These are phyloP conservation scores for Hemisphaericaspora nanyangensis DNA, from an alignment of 805 yeast genomes.

Conservation along the genomic window DNA sequence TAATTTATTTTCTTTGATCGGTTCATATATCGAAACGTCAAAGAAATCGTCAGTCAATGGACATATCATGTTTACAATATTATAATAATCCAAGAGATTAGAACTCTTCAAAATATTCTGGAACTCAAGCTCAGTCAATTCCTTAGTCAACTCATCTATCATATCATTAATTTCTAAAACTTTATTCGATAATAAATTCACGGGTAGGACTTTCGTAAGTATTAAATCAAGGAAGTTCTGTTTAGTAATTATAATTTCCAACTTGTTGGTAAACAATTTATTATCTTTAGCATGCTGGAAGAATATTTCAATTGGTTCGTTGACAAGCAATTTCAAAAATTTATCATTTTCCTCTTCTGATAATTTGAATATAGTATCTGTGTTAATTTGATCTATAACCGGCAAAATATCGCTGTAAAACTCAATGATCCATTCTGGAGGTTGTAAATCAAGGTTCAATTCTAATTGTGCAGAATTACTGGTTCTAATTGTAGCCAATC, in stretches of 20 bases:
- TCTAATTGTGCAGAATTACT: conserved; percentile 40
- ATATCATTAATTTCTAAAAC: conserved; percentile 29
- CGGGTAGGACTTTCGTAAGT: conserved; percentile 48
- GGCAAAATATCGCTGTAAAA: conserved; percentile 59
- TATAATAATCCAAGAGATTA: conserved; percentile 55
- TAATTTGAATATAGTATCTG: conserved; percentile 41
- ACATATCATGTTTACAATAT: conserved; percentile 68
- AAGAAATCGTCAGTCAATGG: conserved; percentile 56
- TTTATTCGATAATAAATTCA: conserved; percentile 36
- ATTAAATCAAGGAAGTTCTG: conserved; percentile 62
- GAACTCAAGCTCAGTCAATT: conserved; percentile 45
- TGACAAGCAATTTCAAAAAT: conserved; percentile 41
- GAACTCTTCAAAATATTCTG: conserved; percentile 47
- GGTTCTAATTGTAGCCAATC: conserved; percentile 27
- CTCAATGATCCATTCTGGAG: conserved; percentile 83
- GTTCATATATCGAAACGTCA: conserved; percentile 61
- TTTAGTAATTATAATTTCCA: conserved; percentile 42
- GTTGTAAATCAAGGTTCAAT: conserved; percentile 54
- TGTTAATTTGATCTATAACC: conserved; percentile 43
- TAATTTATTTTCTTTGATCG: conserved; percentile 58
- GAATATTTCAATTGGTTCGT: conserved; percentile 43
- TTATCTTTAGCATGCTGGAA: conserved; percentile 27
- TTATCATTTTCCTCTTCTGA: conserved; percentile 27
- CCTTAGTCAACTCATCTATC: conserved; percentile 31
- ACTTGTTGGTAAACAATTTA: conserved; percentile 21